Evolutionary conservation across 2,329 filamentous ascomycete genomes (phyloP).

Genomic region (Aspergillus ibericus): DNA sequence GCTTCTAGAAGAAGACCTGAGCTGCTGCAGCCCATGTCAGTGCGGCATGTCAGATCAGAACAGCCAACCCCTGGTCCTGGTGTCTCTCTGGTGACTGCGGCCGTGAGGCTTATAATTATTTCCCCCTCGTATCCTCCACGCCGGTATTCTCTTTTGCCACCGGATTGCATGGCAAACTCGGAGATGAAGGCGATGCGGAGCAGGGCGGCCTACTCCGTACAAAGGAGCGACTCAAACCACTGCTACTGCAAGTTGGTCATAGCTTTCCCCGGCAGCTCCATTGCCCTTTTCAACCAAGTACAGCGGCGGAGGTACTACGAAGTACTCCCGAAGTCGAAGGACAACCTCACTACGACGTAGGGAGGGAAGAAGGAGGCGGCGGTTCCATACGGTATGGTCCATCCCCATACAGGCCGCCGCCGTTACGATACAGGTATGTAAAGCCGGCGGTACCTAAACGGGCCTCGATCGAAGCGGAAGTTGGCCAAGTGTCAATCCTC

Average conservation of each 20-base stretch:
- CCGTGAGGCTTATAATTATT: background rate
- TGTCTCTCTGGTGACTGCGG: background rate
- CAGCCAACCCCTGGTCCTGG: background rate
- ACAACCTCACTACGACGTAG: too few species aligned
- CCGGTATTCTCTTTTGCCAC: background rate
- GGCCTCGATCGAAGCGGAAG: conserved; percentile 14
- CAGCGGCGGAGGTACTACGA: background rate
- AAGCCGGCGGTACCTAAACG: background rate
- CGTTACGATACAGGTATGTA: conserved; percentile 10
- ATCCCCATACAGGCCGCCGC: background rate
- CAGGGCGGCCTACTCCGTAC: background rate
- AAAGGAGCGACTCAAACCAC: background rate
- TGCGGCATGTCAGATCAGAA: conserved; percentile 10
- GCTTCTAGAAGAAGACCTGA: conserved; percentile 18
- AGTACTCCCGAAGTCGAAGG: too few species aligned
- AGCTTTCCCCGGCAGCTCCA: background rate
- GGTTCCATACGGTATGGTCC: conserved; percentile 1
- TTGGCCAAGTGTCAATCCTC: conserved; percentile 19
- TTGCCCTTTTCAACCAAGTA: background rate
- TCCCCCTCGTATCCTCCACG: background rate
- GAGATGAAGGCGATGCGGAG: background rate
- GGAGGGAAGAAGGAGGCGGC: background rate
- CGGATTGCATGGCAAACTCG: background rate
- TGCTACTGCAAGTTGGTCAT: background rate
- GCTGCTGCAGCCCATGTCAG: background rate